Percentiles rank a stretch among this genome's conserved stretches.
phyloP scores from a whole-genome alignment of 176 grass and related monocot species.

The Bromus sterilis region DNA sequence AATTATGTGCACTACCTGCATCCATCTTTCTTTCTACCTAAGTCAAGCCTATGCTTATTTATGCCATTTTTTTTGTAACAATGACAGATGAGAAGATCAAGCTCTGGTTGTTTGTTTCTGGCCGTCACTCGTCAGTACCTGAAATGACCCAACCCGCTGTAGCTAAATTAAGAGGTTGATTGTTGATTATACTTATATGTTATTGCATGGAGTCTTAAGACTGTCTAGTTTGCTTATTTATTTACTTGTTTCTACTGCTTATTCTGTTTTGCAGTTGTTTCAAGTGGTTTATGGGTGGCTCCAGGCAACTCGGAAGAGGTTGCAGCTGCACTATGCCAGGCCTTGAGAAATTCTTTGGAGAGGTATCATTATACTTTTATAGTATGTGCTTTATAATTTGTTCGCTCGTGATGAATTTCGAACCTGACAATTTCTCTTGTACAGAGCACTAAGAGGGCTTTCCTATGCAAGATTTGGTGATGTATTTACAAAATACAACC shows the following conservation, averaged over 20 bases:
- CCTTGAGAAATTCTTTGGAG: conserved; percentile 92
- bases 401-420: conserved; percentile 1
- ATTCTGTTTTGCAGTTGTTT: conserved; percentile 53
- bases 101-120: conserved; percentile 97
- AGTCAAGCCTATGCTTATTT: conserved; percentile 18
- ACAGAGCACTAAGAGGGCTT: conserved; percentile 70
- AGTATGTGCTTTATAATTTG: background rate
- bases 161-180: conserved; percentile 88
- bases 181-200: conserved; percentile 19
- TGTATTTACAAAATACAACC: conserved; percentile 84
- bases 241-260: conserved; percentile 5
- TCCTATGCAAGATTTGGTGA: conserved; percentile 97
- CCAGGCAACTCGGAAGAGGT: conserved; percentile 98
- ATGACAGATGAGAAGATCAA: conserved; percentile 97
- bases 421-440: conserved; percentile 11
- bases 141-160: conserved; percentile 65
- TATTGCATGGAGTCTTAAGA: background rate
- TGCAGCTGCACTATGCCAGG: conserved; percentile 74
- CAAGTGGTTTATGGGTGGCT: conserved; percentile 82
- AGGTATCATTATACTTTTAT: conserved; percentile 54
- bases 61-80: background rate
- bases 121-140: conserved; percentile 59
- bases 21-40: background rate
- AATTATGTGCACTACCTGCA: conserved; percentile 1
- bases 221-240: conserved; percentile 20